Base-by-base conservation (phyloP, 2,329 filamentous ascomycete species). In the Herpotrichia juniperi region DNA sequence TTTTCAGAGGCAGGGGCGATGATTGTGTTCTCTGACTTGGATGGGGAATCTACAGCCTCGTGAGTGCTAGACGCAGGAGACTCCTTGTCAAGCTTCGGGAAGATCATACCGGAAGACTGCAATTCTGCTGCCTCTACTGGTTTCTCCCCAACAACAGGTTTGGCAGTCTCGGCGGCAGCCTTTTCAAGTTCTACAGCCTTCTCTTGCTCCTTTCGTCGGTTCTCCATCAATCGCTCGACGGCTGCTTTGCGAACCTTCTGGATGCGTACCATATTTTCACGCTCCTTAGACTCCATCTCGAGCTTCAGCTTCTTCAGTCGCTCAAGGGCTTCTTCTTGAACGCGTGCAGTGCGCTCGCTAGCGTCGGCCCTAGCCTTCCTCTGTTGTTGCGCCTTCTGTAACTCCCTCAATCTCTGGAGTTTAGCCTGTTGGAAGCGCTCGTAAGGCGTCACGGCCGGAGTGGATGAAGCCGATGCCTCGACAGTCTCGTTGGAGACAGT, bases 41-140 rank as follows among this genome's bases (percentile, higher is more conserved):
- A 54, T 56, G 66, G 67, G 59, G 50, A 55, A 22, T 66, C 63
- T 37, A 71, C 73, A n/a, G 82, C 79, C 69, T 90, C 81, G 64
- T 96, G 87, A n/a, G 89, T 83, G 77, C 91, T 96, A 17, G 88
- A 82, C 40, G 85, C 81, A 2, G 93, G 91, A 9, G 92, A 96
- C 76, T 97, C 94, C 78, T 96, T 96, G 64, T 96, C 92, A 32
- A 97, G 83, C 74, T 90, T 96, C 54, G 94, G 94, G 83, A 97
- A 97, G 70, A 97, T 93, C 92, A 97, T 97, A 65, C 87, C 86
- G 75, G 68, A 72, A 2, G 57, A 51, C 35, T 67, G 57, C 16
- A 50, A 51, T 31, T 62, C 55, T 35, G 61, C 47, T 34, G 59
- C 51, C 30, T 56, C 48, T 10, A 46, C 32, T 30, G 54, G 39